Evolutionary conservation across 108 stramenopile genomes (phyloP), one percentile per base, ranked within the genome.

Genomic region (Cyclostephanos invisitatus): DNA sequence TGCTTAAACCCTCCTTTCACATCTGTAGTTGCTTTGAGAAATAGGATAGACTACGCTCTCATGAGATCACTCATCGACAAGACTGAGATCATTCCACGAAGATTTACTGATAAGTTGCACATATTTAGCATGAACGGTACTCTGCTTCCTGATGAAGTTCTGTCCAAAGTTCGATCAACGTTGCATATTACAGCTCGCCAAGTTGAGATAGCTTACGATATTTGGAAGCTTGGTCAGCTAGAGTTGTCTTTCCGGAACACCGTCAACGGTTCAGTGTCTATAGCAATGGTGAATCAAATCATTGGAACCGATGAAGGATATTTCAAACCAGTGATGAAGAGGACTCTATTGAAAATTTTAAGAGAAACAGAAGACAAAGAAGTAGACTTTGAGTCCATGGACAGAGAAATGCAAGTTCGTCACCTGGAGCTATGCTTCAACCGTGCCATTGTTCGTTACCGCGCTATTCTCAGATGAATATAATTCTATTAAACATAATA

Each of bases 171-270:
- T 24, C 78, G 83, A 44, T 37, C 67, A 8, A 70, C 67, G 10
- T 75, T 83, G 24, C 80, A 84, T 49, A 82, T 94, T 47, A 88
- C 75, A 36, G 62, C 65, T 0, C 78, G 74, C 42, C 93, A 94
- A 74, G 70, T 89, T 22, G 81, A 88, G 44, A 78, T 88, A 57
- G 84, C 86, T 10, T 74, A 85, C 59, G 90, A 94, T 54, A 58
- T 94, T 12, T 67, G 77, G 56, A 84, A 84, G 65, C 73, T 88
- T 1, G 15, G 10, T 22, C 36, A 69, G 56, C 61, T 76, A 1
- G 68, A 76, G 32, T 22, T 7, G n/a, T 76, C 37, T 17, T 57
- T 76, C 35, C 55, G 62, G 37, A 48, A 21, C 18, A 53, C 48
- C 11, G 10, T 64, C 7, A 61, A 49, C 42, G 64, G 48, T 21